Conservation (phyloP, 2,329 filamentous ascomycete species). For the Xylaria sp. region DNA sequence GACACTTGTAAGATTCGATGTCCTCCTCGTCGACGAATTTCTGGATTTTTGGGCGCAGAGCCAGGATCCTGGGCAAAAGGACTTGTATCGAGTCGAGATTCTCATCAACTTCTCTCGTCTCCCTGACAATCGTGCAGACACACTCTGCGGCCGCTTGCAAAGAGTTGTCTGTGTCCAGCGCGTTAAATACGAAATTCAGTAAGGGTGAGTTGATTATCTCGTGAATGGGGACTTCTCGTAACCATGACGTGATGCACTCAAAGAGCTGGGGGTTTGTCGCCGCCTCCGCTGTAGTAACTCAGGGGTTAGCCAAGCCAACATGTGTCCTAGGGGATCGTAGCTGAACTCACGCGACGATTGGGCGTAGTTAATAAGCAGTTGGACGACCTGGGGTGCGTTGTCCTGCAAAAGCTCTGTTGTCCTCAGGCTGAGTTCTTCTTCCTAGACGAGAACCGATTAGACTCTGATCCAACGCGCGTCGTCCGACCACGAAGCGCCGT, state of each 20-base stretch:
- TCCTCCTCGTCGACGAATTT: conserved; percentile 76
- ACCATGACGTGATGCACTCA: conserved; percentile 95
- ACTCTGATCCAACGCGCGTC: conserved; percentile 36
- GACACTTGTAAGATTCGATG: conserved; percentile 74
- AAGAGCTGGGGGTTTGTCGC: conserved; percentile 84
- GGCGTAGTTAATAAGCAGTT: conserved; percentile 81
- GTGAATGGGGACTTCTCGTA: conserved; percentile 81
- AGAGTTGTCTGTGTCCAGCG: conserved; percentile 67
- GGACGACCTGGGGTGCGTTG: conserved; percentile 82
- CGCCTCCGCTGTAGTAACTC: conserved; percentile 54
- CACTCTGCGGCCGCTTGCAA: conserved; percentile 89
- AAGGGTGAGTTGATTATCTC: conserved; percentile 82
- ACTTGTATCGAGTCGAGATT: conserved; percentile 74
- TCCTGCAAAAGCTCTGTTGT: conserved; percentile 86
- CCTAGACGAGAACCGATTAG: conserved; percentile 58
- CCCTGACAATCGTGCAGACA: conserved; percentile 82
- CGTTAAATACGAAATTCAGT: conserved; percentile 73
- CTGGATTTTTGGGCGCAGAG: conserved; percentile 69
- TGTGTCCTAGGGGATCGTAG: neutral
- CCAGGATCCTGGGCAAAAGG: conserved; percentile 75
- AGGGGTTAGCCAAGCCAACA: conserved; percentile 19
- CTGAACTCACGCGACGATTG: conserved; percentile 73
- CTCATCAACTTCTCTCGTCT: conserved; percentile 92
- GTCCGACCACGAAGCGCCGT: conserved; percentile 25
- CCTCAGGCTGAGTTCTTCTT: conserved; percentile 85